Evolutionary conservation across 305 asterid genomes (phyloP).

Genomic region (Plantago lanceolata): DNA sequence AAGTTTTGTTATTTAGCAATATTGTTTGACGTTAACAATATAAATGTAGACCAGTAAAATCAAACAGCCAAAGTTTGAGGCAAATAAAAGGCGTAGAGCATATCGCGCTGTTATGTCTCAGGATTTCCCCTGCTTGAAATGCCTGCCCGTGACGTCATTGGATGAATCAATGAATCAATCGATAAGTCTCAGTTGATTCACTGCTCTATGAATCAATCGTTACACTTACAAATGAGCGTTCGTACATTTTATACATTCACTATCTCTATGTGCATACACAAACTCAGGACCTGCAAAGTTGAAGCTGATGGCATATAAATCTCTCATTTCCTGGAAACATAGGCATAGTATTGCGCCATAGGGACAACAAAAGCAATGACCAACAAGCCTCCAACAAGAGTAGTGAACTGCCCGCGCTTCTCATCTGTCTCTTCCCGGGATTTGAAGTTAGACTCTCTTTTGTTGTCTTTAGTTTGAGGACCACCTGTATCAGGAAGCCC

Average conservation of each 20-base stretch:
- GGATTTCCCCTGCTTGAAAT: not conserved
- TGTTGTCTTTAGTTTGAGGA: slow-evolving; percentile 62
- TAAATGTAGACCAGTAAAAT: too few species aligned
- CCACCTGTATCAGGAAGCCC: slow-evolving; percentile 98
- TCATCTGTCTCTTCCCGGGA: slow-evolving; percentile 91
- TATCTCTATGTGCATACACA: slow-evolving; percentile 28
- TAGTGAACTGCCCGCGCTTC: slow-evolving; percentile 94
- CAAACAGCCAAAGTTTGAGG: too few species aligned
- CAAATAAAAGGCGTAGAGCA: too few species aligned
- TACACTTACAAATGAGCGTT: slow-evolving; percentile 32
- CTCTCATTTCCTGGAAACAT: slow-evolving; percentile 77
- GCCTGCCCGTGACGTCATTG: not conserved
- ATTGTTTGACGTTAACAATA: too few species aligned
- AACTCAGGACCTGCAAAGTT: slow-evolving; percentile 14
- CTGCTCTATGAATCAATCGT: slow-evolving; percentile 25
- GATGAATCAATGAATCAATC: not conserved
- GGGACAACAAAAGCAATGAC: slow-evolving; percentile 99
- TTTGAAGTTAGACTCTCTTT: slow-evolving; percentile 92
- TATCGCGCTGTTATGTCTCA: too few species aligned
- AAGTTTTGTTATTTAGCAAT: too few species aligned
- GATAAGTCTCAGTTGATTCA: slow-evolving; percentile 15
- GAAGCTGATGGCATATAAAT: slow-evolving; percentile 22
- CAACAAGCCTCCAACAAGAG: slow-evolving; percentile 93
- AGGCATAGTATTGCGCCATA: slow-evolving; percentile 96
- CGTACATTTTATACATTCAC: slow-evolving; percentile 41